These are phyloP conservation scores for Neurospora sp. DNA, from an alignment of 495 filamentous ascomycete genomes.

Conservation along the genomic window DNA sequence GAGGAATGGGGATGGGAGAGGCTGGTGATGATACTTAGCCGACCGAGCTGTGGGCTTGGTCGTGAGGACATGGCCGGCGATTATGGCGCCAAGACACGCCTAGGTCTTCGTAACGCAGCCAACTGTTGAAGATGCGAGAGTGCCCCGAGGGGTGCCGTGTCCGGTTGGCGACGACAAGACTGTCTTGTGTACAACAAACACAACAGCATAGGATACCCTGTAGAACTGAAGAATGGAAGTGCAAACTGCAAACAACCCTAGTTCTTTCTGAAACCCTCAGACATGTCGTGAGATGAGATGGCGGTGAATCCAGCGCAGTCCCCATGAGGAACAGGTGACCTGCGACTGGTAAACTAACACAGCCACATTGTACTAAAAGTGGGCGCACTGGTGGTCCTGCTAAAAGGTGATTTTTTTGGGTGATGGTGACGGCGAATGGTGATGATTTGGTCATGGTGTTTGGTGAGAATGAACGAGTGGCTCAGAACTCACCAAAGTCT, in stretches of 20 bases:
- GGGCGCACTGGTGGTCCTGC: neutral
- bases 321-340: neutral
- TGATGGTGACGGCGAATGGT: neutral
- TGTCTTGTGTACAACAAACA: neutral
- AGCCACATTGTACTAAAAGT: neutral
- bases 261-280: neutral
- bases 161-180: neutral
- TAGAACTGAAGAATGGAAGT: neutral
- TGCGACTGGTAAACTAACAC: neutral
- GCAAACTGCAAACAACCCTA: neutral
- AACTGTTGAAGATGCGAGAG: neutral
- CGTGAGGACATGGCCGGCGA: neutral
- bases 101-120: neutral
- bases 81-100: neutral
- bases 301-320: neutral
- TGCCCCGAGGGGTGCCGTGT: neutral
- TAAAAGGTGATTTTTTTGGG: neutral
- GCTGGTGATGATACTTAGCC: neutral
- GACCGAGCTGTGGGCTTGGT: neutral
- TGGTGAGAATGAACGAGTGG: neutral
- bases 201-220: neutral
- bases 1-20: neutral
- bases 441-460: neutral
- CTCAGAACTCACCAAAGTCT: neutral
- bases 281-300: neutral